Evolutionary conservation across 805 yeast species (phyloP).

Genomic region (Isabelozyma rhagii): DNA sequence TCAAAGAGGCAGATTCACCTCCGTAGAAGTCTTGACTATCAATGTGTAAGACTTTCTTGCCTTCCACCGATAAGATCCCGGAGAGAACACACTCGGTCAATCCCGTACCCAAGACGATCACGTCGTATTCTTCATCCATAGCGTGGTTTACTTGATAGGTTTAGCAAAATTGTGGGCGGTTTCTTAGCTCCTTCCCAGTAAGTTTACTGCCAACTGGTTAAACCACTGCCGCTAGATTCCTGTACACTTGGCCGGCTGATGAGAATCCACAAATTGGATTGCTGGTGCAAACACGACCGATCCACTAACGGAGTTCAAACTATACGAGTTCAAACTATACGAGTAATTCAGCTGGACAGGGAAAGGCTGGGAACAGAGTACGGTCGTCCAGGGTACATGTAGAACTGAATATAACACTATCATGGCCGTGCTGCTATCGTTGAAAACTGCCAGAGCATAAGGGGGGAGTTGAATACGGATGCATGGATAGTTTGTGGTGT

Average conservation of each 20-base stretch:
- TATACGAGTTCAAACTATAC: background rate
- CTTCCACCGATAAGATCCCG: conserved; percentile 94
- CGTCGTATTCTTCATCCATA: conserved; percentile 97
- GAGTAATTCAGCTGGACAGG: too few species aligned
- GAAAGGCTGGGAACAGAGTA: too few species aligned
- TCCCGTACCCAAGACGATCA: conserved; percentile 93
- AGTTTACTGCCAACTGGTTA: background rate
- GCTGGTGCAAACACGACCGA: background rate
- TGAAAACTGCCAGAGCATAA: too few species aligned
- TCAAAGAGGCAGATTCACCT: conserved; percentile 85
- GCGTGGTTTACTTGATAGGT: background rate
- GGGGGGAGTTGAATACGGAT: too few species aligned
- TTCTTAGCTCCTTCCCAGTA: background rate
- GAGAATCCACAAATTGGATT: background rate
- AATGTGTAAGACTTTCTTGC: conserved; percentile 93
- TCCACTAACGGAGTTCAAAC: background rate
- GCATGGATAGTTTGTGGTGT: too few species aligned
- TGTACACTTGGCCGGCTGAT: background rate
- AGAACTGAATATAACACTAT: too few species aligned
- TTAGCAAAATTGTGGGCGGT: background rate
- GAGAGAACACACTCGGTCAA: conserved; percentile 94
- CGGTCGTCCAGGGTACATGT: too few species aligned
- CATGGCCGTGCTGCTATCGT: too few species aligned
- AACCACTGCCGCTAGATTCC: background rate
- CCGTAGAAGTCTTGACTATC: conserved; percentile 97